phyloP scores from a whole-genome alignment of 345 rosid genomes.

The Nasturtium officinale region DNA sequence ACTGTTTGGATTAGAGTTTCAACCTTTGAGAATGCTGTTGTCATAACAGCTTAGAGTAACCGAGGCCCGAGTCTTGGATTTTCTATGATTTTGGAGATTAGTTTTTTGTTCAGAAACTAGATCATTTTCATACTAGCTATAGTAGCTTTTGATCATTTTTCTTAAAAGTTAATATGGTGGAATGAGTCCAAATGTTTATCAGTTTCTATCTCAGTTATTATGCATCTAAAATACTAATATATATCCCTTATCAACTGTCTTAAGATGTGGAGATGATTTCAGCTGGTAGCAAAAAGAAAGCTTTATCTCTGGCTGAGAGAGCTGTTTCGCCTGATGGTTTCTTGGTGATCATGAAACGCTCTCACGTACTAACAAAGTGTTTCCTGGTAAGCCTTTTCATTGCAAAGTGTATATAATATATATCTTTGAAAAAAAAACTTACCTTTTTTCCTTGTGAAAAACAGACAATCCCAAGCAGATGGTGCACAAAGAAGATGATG shows the following conservation, averaged over 20 bases:
- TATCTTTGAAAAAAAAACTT: background rate
- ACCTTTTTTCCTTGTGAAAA: background rate
- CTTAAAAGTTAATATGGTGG: background rate
- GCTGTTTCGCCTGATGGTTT: constrained; percentile 44
- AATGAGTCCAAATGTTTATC: background rate
- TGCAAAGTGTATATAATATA: background rate
- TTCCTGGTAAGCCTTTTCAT: constrained; percentile 42
- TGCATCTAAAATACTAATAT: constrained; percentile 11
- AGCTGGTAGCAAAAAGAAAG: constrained; percentile 44
- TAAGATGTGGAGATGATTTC: constrained; percentile 24
- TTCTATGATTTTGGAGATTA: constrained; percentile 2
- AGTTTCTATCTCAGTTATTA: constrained; percentile 7
- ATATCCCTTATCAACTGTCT: background rate
- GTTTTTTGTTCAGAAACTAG: background rate
- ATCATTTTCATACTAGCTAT: constrained; percentile 3
- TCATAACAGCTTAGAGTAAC: constrained; percentile 5
- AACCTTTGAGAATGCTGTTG: background rate
- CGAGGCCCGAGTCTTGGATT: background rate
- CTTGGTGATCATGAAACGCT: constrained; percentile 50
- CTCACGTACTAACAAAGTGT: constrained; percentile 44
- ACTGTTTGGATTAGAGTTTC: constrained; percentile 24
- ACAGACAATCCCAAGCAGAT: constrained; percentile 30
- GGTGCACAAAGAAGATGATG: constrained; percentile 22
- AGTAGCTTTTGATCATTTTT: background rate
- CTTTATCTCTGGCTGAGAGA: constrained; percentile 43